Conservation (phyloP, 495 filamentous ascomycete species). For the Ramalina intermedia region DNA sequence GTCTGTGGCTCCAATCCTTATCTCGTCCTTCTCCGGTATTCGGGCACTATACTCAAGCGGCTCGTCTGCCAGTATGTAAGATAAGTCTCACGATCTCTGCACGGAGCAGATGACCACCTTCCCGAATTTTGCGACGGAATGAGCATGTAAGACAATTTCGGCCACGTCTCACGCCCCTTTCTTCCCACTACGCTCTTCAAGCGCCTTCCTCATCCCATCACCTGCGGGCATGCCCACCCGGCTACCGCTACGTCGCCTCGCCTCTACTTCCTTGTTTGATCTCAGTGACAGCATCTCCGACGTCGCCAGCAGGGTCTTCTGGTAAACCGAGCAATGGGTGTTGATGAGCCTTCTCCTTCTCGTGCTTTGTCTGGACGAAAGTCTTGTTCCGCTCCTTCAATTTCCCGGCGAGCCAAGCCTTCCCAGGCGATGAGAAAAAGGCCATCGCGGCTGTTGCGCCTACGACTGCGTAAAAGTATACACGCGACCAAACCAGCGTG, state of each 20-base stretch:
- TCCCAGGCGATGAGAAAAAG: conserved; percentile 72
- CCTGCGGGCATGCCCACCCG: conserved; percentile 32
- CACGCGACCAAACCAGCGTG: conserved; percentile 59
- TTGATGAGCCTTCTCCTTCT: conserved; percentile 17
- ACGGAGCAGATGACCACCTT: neutral
- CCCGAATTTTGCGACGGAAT: neutral
- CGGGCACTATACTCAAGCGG: too few relatives aligned
- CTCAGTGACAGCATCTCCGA: conserved; percentile 68
- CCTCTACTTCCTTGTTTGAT: conserved; percentile 53
- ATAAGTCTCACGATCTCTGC: too few relatives aligned
- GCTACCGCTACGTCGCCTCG: conserved; percentile 39
- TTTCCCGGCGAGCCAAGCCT: conserved; percentile 38
- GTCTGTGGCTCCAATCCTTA: too few relatives aligned
- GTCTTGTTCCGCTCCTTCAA: conserved; percentile 42
- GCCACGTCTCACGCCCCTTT: conserved; percentile 8
- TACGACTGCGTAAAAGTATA: conserved; percentile 79
- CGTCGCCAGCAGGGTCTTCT: conserved; percentile 57
- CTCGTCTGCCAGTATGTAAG: too few relatives aligned
- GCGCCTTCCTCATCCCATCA: conserved; percentile 29
- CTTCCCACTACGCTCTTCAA: conserved; percentile 32
- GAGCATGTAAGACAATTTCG: neutral
- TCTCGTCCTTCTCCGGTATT: too few relatives aligned
- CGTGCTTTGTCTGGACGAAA: conserved; percentile 14
- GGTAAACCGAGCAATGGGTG: conserved; percentile 62
- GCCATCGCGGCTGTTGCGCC: conserved; percentile 46